Evolutionary conservation across 2,329 filamentous ascomycete species (phyloP).

Genomic region (Hymenoscyphus albidus): DNA sequence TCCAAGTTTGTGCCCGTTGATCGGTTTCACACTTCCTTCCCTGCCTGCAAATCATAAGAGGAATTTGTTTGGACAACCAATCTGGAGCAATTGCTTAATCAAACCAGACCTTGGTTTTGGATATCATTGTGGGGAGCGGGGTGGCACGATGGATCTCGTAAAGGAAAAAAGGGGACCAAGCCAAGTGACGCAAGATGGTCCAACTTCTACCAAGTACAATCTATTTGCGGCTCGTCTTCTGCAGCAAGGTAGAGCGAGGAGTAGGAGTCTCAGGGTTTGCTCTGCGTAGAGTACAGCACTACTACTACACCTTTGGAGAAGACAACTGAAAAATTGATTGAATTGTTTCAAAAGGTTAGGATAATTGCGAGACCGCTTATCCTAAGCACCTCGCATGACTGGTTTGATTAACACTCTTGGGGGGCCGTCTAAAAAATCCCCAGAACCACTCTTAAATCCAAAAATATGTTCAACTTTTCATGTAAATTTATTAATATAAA

Average conservation of each 20-base stretch:
- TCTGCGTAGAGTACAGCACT: too few species aligned
- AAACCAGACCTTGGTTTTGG: background rate
- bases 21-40: background rate
- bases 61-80: background rate
- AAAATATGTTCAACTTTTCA: too few species aligned
- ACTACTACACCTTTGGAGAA: too few species aligned
- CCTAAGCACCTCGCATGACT: too few species aligned
- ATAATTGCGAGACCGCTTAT: too few species aligned
- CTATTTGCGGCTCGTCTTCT: background rate
- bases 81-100: background rate
- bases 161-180: background rate
- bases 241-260: background rate
- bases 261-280: too few species aligned
- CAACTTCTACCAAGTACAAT: background rate
- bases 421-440: too few species aligned
- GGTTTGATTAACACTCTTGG: too few species aligned
- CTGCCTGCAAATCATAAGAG: background rate
- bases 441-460: too few species aligned
- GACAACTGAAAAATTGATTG: too few species aligned
- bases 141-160: background rate
- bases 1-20: background rate
- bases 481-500: too few species aligned
- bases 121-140: background rate
- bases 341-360: too few species aligned
- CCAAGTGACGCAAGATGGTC: background rate